phyloP scores from a whole-genome alignment of 2,329 filamentous ascomycete genomes.

The Microcyclosporella mali region DNA sequence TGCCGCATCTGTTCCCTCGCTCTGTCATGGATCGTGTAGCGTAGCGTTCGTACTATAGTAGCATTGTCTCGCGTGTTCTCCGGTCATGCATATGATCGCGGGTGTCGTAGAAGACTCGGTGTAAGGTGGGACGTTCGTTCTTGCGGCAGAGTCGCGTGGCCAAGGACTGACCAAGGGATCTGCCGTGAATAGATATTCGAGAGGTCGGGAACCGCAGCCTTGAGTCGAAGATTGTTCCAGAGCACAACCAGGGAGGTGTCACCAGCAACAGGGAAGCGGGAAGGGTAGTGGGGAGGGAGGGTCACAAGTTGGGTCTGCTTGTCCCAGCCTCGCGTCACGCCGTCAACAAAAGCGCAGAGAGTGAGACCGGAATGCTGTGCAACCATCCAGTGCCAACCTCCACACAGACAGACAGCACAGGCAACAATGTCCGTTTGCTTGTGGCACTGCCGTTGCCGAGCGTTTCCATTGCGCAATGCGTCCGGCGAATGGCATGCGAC shows the following conservation, averaged over 20 bases:
- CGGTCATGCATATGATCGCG: conserved; percentile 1
- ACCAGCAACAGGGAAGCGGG: too few species aligned
- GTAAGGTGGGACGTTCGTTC: background rate
- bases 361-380: background rate
- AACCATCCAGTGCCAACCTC: background rate
- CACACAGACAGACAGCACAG: too few species aligned
- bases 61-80: conserved; percentile 7
- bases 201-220: too few species aligned
- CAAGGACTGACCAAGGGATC: too few species aligned
- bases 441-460: too few species aligned
- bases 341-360: conserved; percentile 5
- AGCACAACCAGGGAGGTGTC: too few species aligned
- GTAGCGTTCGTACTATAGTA: conserved; percentile 11
- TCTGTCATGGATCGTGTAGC: conserved; percentile 5
- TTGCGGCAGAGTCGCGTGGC: background rate
- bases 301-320: background rate
- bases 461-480: too few species aligned
- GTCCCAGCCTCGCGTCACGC: conserved; percentile 1
- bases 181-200: too few species aligned
- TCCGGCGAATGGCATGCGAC: conserved; percentile 1
- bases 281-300: background rate
- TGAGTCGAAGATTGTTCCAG: too few species aligned
- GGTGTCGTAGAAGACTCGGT: background rate
- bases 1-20: too few species aligned
- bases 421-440: background rate